Conservation (phyloP, 805 yeast genomes). For the Yamadazyma scolyti region DNA sequence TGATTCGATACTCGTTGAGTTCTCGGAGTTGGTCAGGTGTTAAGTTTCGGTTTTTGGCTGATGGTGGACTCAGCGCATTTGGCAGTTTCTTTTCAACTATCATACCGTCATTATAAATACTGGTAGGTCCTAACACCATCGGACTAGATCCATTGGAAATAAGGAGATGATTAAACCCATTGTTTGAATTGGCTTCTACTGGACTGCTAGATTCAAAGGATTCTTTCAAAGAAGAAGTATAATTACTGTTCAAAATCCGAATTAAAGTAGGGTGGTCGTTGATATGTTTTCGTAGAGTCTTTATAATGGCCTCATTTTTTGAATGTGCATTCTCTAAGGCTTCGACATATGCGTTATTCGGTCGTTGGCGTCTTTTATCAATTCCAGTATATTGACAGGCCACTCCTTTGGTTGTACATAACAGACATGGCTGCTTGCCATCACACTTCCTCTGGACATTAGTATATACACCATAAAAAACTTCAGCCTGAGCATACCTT, state of each 20-base stretch:
- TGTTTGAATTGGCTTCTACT: not conserved
- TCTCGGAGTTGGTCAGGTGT: slow-evolving; percentile 2
- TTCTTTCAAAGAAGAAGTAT: not conserved
- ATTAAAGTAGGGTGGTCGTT: slow-evolving; percentile 4
- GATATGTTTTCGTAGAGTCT: slow-evolving; percentile 1
- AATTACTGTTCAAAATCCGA: not conserved
- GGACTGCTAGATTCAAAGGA: not conserved
- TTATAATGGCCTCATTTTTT: slow-evolving; percentile 4
- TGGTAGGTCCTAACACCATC: slow-evolving; percentile 10
- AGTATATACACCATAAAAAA: not conserved
- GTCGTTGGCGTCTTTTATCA: slow-evolving; percentile 8
- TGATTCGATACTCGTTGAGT: slow-evolving; percentile 2
- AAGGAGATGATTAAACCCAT: slow-evolving; percentile 4
- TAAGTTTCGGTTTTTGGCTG: not conserved
- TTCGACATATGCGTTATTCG: slow-evolving; percentile 5
- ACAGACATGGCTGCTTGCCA: slow-evolving; percentile 7
- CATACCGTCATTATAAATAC: slow-evolving; percentile 9
- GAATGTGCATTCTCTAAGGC: slow-evolving; percentile 6
- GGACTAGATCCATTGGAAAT: slow-evolving; percentile 4
- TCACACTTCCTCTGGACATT: slow-evolving; percentile 8
- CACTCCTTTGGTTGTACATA: slow-evolving; percentile 3
- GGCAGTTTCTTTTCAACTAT: slow-evolving; percentile 2
- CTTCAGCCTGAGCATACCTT: slow-evolving; percentile 1
- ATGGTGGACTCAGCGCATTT: not conserved
- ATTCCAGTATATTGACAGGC: slow-evolving; percentile 6